phyloP scores from a whole-genome alignment of 768 basidiomycete species.

The Boletus tomentosulus region DNA sequence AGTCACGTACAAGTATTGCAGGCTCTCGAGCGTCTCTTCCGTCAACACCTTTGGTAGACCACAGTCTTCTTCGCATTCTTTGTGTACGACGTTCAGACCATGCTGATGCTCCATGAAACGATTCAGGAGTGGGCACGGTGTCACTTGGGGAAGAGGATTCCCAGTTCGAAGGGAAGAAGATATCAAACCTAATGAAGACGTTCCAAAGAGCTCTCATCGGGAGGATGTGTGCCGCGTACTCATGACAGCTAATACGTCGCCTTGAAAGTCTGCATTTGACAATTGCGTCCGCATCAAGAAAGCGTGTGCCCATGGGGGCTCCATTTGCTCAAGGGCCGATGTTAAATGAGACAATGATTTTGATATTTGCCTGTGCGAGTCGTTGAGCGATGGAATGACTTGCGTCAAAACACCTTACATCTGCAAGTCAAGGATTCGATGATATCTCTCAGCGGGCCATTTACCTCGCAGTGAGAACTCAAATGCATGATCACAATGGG shows the following conservation, averaged over 20 bases:
- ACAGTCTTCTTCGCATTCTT: conserved; percentile 70
- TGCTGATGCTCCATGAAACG: conserved; percentile 47
- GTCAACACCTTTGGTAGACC: conserved; percentile 70
- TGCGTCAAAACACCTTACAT: conserved; percentile 39
- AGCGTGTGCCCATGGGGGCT: conserved; percentile 73
- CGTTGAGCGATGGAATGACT: neutral
- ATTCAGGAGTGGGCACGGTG: conserved; percentile 62
- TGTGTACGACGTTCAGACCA: conserved; percentile 63
- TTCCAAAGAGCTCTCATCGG: neutral
- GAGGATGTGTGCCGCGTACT: conserved; percentile 38
- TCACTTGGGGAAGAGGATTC: conserved; percentile 77
- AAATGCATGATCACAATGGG: too few species aligned
- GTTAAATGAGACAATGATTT: conserved; percentile 68
- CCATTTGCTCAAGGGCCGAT: conserved; percentile 67
- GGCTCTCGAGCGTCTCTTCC: conserved; percentile 66
- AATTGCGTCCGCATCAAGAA: conserved; percentile 73
- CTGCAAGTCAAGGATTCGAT: conserved; percentile 62
- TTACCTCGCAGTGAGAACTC: conserved; percentile 73
- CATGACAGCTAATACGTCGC: conserved; percentile 79
- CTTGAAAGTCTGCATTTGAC: conserved; percentile 76
- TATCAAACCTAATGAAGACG: conserved; percentile 55
- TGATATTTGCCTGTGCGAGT: conserved; percentile 52
- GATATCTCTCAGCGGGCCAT: conserved; percentile 78
- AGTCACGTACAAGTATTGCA: conserved; percentile 68
- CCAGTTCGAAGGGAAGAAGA: conserved; percentile 73